phyloP scores from a whole-genome alignment of 1,139 yeast genomes.

The Yamadazyma sp. region DNA sequence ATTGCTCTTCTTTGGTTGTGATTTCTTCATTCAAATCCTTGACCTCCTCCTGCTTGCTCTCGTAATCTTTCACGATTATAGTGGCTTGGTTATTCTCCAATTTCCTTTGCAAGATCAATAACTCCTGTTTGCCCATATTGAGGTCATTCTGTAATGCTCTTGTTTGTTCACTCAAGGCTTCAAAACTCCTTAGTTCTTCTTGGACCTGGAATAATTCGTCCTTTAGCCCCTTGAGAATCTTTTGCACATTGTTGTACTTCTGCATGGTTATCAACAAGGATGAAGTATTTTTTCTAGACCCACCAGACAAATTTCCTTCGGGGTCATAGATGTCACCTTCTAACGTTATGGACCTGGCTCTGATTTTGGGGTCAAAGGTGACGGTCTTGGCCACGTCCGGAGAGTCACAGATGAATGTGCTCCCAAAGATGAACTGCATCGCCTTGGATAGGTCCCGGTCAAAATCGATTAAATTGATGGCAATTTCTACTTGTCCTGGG shows the following conservation, averaged over 20 bases:
- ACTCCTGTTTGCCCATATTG: constrained; percentile 67
- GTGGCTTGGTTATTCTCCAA: constrained; percentile 63
- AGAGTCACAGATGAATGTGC: constrained; percentile 80
- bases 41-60: constrained; percentile 52
- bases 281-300: constrained; percentile 66
- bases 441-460: constrained; percentile 73
- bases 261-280: constrained; percentile 69
- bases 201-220: constrained; percentile 42
- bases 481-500: constrained; percentile 86
- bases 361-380: constrained; percentile 80
- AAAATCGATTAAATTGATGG: constrained; percentile 75
- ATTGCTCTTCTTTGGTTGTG: constrained; percentile 28
- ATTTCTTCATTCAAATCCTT: constrained; percentile 40
- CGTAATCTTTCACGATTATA: constrained; percentile 50
- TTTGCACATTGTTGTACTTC: constrained; percentile 56
- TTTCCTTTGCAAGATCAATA: constrained; percentile 60
- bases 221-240: constrained; percentile 38
- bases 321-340: constrained; percentile 97
- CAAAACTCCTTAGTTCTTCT: constrained; percentile 44
- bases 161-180: constrained; percentile 50
- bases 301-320: constrained; percentile 93
- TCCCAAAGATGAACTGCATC: constrained; percentile 90
- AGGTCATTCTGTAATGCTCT: constrained; percentile 63
- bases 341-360: constrained; percentile 83
- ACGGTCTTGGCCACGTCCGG: constrained; percentile 85